These are phyloP conservation scores for Vachellia collinsii DNA, from an alignment of 306 rosid genomes.

Conservation along the genomic window DNA sequence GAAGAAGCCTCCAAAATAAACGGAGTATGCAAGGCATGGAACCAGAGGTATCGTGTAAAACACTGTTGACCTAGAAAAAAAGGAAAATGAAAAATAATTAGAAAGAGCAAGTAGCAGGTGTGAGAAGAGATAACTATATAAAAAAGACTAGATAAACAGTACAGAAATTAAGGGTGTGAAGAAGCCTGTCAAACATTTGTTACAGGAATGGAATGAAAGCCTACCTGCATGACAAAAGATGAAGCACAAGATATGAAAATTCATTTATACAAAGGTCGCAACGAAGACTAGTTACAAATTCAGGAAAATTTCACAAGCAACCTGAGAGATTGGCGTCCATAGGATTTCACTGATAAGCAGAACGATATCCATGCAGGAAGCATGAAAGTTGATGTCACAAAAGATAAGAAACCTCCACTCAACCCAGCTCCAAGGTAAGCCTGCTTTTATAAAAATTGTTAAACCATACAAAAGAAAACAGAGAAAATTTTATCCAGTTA, in stretches of 20 bases:
- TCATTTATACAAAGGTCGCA: not conserved
- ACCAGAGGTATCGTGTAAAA: constrained; percentile 75
- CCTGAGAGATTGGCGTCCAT: constrained; percentile 74
- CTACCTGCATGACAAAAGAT: constrained; percentile 23
- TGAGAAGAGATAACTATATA: not conserved
- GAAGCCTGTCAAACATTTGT: constrained; percentile 18
- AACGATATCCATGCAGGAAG: constrained; percentile 78
- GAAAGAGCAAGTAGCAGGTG: constrained; percentile 28
- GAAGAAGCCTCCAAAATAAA: constrained; percentile 91
- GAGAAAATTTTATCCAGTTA: constrained; percentile 12
- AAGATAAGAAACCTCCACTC: constrained; percentile 88
- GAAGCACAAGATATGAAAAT: constrained; percentile 29
- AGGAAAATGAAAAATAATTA: constrained; percentile 23
- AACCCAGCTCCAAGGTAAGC: constrained; percentile 85
- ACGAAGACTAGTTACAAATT: constrained; percentile 20
- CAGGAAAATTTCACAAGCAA: constrained; percentile 38
- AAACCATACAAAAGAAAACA: constrained; percentile 37
- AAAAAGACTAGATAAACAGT: constrained; percentile 28
- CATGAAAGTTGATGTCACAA: constrained; percentile 69
- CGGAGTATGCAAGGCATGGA: constrained; percentile 78
- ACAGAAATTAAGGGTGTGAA: constrained; percentile 10
- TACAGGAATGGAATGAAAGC: constrained; percentile 12
- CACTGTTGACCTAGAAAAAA: constrained; percentile 62
- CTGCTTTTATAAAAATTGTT: constrained; percentile 66
- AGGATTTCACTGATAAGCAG: constrained; percentile 64